phyloP scores from a whole-genome alignment of 129 eudicot species.

The Arctium minus region DNA sequence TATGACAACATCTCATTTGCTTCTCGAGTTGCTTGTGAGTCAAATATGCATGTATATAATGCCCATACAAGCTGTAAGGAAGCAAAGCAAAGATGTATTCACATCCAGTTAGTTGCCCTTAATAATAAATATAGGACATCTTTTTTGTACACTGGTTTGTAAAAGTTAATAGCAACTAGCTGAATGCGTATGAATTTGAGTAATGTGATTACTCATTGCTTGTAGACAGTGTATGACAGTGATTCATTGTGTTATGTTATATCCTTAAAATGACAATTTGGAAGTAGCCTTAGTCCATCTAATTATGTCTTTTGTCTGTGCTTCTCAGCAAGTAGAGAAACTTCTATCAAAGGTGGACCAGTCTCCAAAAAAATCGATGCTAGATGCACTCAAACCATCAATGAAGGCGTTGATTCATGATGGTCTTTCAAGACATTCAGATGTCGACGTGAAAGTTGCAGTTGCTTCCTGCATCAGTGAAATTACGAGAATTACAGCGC shows the following conservation, averaged over 20 bases:
- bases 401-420: constrained; percentile 64
- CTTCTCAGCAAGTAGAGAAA: constrained; percentile 56
- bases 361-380: constrained; percentile 71
- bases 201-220: neutral
- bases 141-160: neutral
- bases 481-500: constrained; percentile 94
- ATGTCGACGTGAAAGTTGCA: constrained; percentile 72
- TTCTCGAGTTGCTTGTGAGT: neutral
- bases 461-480: constrained; percentile 95
- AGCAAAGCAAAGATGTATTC: neutral
- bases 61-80: neutral
- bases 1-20: neutral
- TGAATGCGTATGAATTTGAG: neutral
- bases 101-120: no score
- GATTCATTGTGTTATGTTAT: neutral
- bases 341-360: constrained; percentile 70
- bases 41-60: neutral
- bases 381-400: constrained; percentile 64
- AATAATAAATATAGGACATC: neutral
- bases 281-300: neutral
- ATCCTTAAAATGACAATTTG: neutral
- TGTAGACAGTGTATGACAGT: neutral
- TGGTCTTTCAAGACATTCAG: constrained; percentile 59
- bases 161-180: neutral
- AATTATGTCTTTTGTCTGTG: constrained; percentile 11